Base-by-base conservation (phyloP, 306 rosid genomes). In the Trifolium dubium region DNA sequence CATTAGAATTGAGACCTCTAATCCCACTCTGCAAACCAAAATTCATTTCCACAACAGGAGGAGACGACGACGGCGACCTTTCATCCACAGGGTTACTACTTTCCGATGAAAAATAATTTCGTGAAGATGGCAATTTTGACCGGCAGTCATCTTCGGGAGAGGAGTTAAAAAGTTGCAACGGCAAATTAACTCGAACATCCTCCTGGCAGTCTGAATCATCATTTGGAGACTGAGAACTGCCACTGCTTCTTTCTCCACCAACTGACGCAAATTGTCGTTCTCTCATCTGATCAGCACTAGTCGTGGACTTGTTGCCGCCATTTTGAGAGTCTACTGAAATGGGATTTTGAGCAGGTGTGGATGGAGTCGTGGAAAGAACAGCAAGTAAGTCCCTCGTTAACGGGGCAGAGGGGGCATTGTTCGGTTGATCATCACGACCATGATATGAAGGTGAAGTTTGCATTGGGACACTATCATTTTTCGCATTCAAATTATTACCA, bases 91-190 rank as follows among this genome's bases (percentile, higher is more conserved):
- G 96, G 79, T 90, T 87, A 81, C 97, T 92, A 79, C 97, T 90
- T 77, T 90, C 98, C 8, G 98, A 92, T 1, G 98, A 92, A 85
- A 89, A 82, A 81, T 92, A 90, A 81, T 90, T 92, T 34, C 83
- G 65, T 0, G 87, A 80, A 66, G 88, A 74, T 68, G 90, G 79
- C 81, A 87, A 43, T 64, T 86, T 88, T 5, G 89, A 89, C 8
- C 35, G 80, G 72, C 85, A 76, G 23, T 82, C 88, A 47, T 75
- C 81, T 64, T 90, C 97, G 0, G 89, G 92, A 4, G 95, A 87
- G 65, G 90, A 79, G 82, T 83, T 79, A 84, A 92, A 92, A 13
- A 92, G 95, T 82, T 87, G 98, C 79, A 92, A 64, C 1, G 98
- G 97, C 78, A 92, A 84, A 74, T 84, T 83, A 51, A 85, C 85